Base-by-base conservation (phyloP, 176 grass and related monocot genomes). In the Bromus sterilis region DNA sequence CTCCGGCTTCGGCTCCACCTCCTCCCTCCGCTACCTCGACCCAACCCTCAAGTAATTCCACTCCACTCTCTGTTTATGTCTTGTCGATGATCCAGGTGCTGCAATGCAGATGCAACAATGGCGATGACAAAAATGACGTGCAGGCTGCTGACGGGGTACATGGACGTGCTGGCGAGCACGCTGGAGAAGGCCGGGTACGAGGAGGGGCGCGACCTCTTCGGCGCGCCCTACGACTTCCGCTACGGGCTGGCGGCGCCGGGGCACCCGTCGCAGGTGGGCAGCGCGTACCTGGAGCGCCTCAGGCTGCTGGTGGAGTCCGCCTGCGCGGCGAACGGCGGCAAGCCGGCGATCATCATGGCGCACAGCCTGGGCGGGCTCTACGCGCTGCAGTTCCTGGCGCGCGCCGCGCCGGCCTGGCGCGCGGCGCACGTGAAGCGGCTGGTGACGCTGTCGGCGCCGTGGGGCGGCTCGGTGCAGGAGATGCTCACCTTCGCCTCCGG, bases 201-300 rank as follows among this genome's bases (percentile, higher is more conserved):
- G 71, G 95, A 98, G 7, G 87, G 86, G 0, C 49, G 4, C 4
- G 82, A 56, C 78, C 95, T 98, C 29, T 98, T 94, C 26, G 90
- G 90, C 40, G 92, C 92, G n/a, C 95, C 92, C 4, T 93, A 94
- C 43, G 92, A 98, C 88, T 98, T 93, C 68, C 88, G 95, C 4
- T 93, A 98, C 81, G 90, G 95, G 0, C 92, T 94, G 4, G 90
- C 95, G 34, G 83, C 66, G 59, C 69, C 79, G 33, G 84, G 90
- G 8, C 92, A 98, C 82, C 88, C 90, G 5, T 86, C 86, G 13
- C 60, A 13, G 25, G 88, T 98, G 16, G 92, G 88, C 43, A 85
- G 49, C 33, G 81, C 71, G 5, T 98, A 91, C 87, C 90, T 98
- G 26, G 34, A 83, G 9, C 87, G 86, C 11, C 90, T 98, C 20